Conservation (phyloP, 805 yeast species). For the Hanseniaspora occidentalis region DNA sequence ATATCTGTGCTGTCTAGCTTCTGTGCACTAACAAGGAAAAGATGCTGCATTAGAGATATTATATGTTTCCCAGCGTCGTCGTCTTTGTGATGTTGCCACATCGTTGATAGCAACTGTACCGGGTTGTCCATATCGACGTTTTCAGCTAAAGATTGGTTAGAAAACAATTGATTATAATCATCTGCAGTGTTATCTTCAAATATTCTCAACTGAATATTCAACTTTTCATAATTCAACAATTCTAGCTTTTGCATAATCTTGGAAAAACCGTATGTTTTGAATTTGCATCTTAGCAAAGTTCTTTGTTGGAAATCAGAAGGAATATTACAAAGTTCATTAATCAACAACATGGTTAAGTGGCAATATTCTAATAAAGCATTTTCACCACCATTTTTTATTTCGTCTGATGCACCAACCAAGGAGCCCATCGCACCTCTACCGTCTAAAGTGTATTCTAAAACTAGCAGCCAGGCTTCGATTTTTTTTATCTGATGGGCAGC, state of each 20-base stretch:
- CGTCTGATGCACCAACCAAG: slow-evolving; percentile 84
- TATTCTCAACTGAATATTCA: slow-evolving; percentile 54
- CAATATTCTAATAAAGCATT: slow-evolving; percentile 28
- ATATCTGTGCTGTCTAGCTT: slow-evolving; percentile 16
- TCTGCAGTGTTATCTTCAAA: slow-evolving; percentile 36
- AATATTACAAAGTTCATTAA: slow-evolving; percentile 20
- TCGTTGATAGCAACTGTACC: slow-evolving; percentile 46
- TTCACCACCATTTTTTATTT: slow-evolving; percentile 39
- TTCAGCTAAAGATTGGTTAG: slow-evolving; percentile 15
- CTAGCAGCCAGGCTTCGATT: slow-evolving; percentile 59
- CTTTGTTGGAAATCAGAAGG: slow-evolving; percentile 21
- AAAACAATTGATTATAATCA: slow-evolving; percentile 20
- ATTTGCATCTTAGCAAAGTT: slow-evolving; percentile 19
- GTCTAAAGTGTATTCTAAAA: slow-evolving; percentile 55
- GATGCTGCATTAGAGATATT: slow-evolving; percentile 33
- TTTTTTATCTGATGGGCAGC: slow-evolving; percentile 28
- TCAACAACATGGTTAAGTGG: slow-evolving; percentile 20
- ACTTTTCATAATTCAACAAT: slow-evolving; percentile 44
- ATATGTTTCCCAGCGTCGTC: slow-evolving; percentile 40
- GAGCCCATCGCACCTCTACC: slow-evolving; percentile 90
- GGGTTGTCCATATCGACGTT: slow-evolving; percentile 45
- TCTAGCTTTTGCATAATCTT: slow-evolving; percentile 33
- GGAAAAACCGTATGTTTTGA: slow-evolving; percentile 21
- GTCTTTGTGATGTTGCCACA: slow-evolving; percentile 37
- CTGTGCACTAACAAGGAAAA: slow-evolving; percentile 21